These are phyloP conservation scores for Rhodotorula sp. DNA, from an alignment of 1,284 basidiomycete genomes.

Conservation along the genomic window DNA sequence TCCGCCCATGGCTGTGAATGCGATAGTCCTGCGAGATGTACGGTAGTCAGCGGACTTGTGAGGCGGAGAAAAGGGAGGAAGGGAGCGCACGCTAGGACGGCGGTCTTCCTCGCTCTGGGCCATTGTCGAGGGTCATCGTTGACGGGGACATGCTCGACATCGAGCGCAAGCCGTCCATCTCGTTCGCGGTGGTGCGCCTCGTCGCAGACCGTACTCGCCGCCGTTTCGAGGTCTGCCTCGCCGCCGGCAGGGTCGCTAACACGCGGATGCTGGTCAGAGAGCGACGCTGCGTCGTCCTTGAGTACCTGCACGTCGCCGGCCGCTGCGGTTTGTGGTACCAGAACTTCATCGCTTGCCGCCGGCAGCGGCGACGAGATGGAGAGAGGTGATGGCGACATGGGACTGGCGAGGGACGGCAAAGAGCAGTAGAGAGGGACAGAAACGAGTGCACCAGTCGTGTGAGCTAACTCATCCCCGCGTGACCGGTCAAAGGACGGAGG, in stretches of 20 bases:
- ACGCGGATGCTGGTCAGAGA: neutral
- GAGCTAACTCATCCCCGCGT: too few species aligned
- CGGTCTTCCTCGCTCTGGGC: constrained; percentile 62
- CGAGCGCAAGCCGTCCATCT: constrained; percentile 45
- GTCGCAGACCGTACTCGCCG: neutral
- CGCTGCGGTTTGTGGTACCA: neutral
- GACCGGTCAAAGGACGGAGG: too few species aligned
- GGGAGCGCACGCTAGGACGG: constrained; percentile 51
- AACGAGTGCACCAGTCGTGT: too few species aligned
- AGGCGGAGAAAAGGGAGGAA: too few species aligned
- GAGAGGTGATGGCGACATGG: too few species aligned
- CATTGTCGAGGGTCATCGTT: constrained; percentile 74
- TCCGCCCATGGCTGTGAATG: constrained; percentile 44
- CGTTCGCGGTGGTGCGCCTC: neutral
- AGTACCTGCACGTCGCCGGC: neutral
- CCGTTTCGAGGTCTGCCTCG: neutral
- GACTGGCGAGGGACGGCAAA: too few species aligned
- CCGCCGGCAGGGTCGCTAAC: neutral
- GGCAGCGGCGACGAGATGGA: too few species aligned
- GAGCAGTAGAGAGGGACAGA: too few species aligned
- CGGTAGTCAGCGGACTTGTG: too few species aligned
- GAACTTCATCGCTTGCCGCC: neutral
- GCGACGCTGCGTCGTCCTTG: neutral
- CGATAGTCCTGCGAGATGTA: constrained; percentile 4
- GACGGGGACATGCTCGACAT: constrained; percentile 68